Evolutionary conservation across 2,329 filamentous ascomycete genomes (phyloP).

Genomic region (Fusarium compactum): DNA sequence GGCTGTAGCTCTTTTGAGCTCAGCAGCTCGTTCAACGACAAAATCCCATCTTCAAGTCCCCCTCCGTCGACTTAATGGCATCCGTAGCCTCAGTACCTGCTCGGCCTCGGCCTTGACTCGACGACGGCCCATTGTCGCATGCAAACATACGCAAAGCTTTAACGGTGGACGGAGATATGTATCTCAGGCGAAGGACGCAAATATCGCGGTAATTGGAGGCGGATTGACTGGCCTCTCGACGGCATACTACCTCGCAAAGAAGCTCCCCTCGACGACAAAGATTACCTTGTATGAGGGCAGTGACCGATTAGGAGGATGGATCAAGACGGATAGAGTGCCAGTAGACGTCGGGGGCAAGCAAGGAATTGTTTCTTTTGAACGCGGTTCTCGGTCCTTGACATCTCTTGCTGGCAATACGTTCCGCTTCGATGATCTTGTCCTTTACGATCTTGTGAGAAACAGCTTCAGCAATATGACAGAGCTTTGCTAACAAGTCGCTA

Average conservation of each 20-base stretch:
- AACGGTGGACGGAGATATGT: slow-evolving; percentile 29
- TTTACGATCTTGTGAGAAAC: slow-evolving; percentile 75
- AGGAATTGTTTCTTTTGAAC: slow-evolving; percentile 78
- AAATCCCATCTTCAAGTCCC: slow-evolving; percentile 1
- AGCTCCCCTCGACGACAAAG: slow-evolving; percentile 71
- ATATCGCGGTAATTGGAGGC: slow-evolving; percentile 79
- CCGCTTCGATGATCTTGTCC: slow-evolving; percentile 71
- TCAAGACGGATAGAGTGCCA: slow-evolving; percentile 73
- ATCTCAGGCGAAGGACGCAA: slow-evolving; percentile 42
- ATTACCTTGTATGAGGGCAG: slow-evolving; percentile 86
- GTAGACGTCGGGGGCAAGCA: slow-evolving; percentile 68
- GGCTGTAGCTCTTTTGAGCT: slow-evolving; percentile 46
- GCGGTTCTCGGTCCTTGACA: slow-evolving; percentile 82
- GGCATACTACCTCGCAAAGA: slow-evolving; percentile 79
- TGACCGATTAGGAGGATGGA: slow-evolving; percentile 83
- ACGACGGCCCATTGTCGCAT: slow-evolving; percentile 20
- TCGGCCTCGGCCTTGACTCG: slow-evolving; percentile 23
- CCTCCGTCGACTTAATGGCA: slow-evolving; percentile 35
- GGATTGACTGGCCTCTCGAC: slow-evolving; percentile 85
- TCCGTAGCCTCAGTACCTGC: slow-evolving; percentile 28
- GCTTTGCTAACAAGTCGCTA: slow-evolving; percentile 31
- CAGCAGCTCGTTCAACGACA: slow-evolving; percentile 29
- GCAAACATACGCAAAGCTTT: slow-evolving; percentile 1
- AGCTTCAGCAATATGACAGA: neutral
- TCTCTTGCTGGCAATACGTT: slow-evolving; percentile 57